Evolutionary conservation across 1,139 yeast genomes (phyloP), one percentile per base, ranked within the genome.

Genomic region (Hyphopichia khmerensis): DNA sequence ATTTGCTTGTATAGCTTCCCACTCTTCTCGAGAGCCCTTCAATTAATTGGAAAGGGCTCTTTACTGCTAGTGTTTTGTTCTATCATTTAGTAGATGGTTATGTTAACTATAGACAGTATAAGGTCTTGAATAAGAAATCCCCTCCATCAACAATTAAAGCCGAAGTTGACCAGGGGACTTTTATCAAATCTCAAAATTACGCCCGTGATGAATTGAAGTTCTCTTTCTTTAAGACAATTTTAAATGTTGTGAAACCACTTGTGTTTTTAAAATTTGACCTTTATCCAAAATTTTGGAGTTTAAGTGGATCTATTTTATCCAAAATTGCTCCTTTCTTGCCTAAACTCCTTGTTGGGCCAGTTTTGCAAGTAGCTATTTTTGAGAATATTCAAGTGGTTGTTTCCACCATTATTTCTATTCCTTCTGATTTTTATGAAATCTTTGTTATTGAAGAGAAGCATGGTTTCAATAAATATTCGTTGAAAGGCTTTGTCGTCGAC

Each of bases 301-400:
- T 30, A 15, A 16, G 18, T 30, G 33, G 17, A n/a, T 4, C 17
- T 5, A 30, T 30, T 30, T 30, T 30, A 10, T 6, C 5, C 7
- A 15, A 15, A 5, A 7, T 30, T n/a, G 33, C 17, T 5, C 17
- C 33, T 11, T 14, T 30, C 8, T 14, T 11, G n/a, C 33, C 17
- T n/a, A 11, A 26, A 8, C 13, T 13, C n/a, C 17, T 30, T 30
- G 17, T 30, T 14, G 33, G 33, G 4, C 16, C 33, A 6, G 17
- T 30, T 15, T 30, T 30, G 18, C 33, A 30, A 14, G 16, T 5
- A 30, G 33, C n/a, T 14, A 30, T 30, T 4, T 30, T 8, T 16
- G n/a, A 7, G 4, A 14, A 7, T 8, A 16, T 16, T 14, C 62
- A 77, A 51, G 72, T 75, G 37, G 47, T 79, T 26, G 43, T 80